phyloP scores from a whole-genome alignment of 805 yeast species.

The Starmera quercuum region DNA sequence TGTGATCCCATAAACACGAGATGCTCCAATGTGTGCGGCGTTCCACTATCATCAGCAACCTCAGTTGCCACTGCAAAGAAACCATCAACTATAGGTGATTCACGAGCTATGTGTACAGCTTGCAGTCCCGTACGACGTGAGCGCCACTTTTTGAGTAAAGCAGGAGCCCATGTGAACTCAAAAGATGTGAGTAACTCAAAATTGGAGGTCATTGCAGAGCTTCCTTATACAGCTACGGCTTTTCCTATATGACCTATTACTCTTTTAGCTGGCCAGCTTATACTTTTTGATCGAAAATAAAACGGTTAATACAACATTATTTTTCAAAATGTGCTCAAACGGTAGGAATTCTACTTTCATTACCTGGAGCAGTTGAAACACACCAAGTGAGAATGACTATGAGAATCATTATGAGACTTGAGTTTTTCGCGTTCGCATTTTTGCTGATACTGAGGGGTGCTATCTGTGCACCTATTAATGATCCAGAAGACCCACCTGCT shows the following conservation, averaged over 20 bases:
- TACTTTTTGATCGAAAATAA: no score
- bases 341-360: no score
- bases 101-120: conserved; percentile 64
- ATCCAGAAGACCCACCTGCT: conserved; percentile 14
- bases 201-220: no score
- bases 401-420: no score
- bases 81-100: conserved; percentile 88
- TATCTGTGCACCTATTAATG: conserved; percentile 7
- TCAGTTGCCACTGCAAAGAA: conserved; percentile 95
- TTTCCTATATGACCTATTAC: no score
- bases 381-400: no score
- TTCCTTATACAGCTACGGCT: no score
- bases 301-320: no score
- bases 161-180: conserved; percentile 70
- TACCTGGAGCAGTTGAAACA: no score
- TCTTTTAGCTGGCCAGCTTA: no score
- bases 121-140: conserved; percentile 80
- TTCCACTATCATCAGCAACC: conserved; percentile 77
- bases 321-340: no score
- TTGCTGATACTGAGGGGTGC: conserved; percentile 3
- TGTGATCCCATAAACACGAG: conserved; percentile 90
- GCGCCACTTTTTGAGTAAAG: conserved; percentile 63
- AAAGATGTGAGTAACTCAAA: conserved; percentile 43
- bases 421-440: conserved; percentile 4
- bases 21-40: conserved; percentile 95